A percentile compares a stretch with the other conserved stretches of the same genome.
These are phyloP conservation scores for Lactarius indigo DNA, from an alignment of 768 basidiomycete species.

Conservation along the genomic window DNA sequence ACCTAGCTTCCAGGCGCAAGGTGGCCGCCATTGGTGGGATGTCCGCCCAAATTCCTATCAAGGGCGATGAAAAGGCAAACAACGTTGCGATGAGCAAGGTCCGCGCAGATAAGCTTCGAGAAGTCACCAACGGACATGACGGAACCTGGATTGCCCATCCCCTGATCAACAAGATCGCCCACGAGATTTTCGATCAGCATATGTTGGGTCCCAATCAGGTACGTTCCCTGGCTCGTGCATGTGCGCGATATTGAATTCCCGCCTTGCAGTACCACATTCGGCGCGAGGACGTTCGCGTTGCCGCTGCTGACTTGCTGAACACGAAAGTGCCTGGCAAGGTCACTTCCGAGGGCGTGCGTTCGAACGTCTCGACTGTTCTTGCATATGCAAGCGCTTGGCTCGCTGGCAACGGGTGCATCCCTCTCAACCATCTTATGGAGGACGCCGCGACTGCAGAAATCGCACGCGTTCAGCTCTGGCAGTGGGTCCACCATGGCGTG, in stretches of 20 bases:
- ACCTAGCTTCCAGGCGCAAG: conserved; percentile 60
- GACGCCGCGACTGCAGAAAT: conserved; percentile 99
- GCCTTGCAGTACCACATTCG: conserved; percentile 77
- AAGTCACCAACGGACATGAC: conserved; percentile 94
- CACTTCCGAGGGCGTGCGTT: conserved; percentile 81
- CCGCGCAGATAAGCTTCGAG: conserved; percentile 88
- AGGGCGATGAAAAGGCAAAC: conserved; percentile 89
- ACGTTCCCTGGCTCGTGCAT: conserved; percentile 21
- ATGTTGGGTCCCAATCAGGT: conserved; percentile 99
- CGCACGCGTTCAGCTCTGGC: conserved; percentile 96
- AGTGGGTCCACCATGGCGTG: conserved; percentile 84
- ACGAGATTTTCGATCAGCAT: conserved; percentile 85
- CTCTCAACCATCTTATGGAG: conserved; percentile 95
- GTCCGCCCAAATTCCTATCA: conserved; percentile 99
- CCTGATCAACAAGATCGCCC: conserved; percentile 86
- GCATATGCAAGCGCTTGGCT: conserved; percentile 96
- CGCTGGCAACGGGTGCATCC: conserved; percentile 95
- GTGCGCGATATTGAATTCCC: neutral
- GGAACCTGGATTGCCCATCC: conserved; percentile 99
- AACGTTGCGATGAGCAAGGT: conserved; percentile 94
- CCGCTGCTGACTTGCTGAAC: conserved; percentile 82
- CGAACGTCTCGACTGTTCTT: conserved; percentile 83
- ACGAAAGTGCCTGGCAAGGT: conserved; percentile 81
- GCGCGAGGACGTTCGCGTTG: conserved; percentile 85
- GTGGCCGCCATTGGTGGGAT: conserved; percentile 99